A percentile compares a stretch with the other conserved stretches of the same genome.
phyloP scores from a whole-genome alignment of 306 rosid species.

The Gastrolobium villosum region DNA sequence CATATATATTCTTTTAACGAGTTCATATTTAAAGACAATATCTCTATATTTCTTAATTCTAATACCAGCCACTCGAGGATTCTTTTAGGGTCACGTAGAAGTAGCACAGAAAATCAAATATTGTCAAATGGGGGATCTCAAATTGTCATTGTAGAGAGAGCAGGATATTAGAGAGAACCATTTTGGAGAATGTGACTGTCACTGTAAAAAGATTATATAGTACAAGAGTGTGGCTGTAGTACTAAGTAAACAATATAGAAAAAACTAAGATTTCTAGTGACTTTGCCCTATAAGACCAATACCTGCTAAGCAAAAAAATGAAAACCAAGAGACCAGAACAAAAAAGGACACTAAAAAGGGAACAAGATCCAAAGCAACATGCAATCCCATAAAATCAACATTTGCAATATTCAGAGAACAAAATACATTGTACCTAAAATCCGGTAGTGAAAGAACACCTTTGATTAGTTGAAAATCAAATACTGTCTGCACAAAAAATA shows the following conservation, averaged over 20 bases:
- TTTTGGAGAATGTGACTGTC: conserved; percentile 11
- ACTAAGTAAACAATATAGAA: not conserved
- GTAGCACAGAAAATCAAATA: conserved; percentile 18
- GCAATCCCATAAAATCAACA: conserved; percentile 28
- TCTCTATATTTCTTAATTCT: not conserved
- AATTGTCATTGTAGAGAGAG: not conserved
- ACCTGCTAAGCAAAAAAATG: not conserved
- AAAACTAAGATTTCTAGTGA: not conserved
- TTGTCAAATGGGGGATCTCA: conserved; percentile 16
- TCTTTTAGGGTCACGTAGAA: not conserved
- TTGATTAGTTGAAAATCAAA: conserved; percentile 89
- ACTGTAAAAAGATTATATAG: conserved; percentile 17
- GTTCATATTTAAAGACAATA: not conserved
- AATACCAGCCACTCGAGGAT: not conserved
- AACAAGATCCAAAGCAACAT: conserved; percentile 35
- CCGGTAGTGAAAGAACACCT: conserved; percentile 76
- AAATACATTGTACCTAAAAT: conserved; percentile 72
- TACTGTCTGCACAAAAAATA: conserved; percentile 70
- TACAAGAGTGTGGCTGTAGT: not conserved
- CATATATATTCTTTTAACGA: not conserved
- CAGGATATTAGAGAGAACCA: conserved; percentile 3
- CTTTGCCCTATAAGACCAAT: not conserved
- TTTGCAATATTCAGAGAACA: conserved; percentile 19
- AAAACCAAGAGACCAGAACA: not conserved
- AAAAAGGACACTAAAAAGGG: not conserved